Evolutionary conservation across 1,139 yeast species (phyloP).

Genomic region (Pichia sp.): DNA sequence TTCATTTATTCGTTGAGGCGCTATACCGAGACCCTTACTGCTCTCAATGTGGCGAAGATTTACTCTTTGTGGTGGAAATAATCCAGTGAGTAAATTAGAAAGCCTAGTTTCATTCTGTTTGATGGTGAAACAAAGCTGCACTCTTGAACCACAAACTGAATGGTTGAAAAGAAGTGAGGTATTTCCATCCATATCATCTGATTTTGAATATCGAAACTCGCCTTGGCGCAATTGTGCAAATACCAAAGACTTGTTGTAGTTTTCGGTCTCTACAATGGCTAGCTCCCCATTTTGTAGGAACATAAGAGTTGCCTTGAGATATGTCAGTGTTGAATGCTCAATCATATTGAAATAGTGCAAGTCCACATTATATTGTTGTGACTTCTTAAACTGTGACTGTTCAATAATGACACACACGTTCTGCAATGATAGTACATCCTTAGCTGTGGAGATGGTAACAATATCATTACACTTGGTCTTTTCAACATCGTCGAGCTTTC

Average conservation of each 20-base stretch:
- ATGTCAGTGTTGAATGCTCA: conserved; percentile 17
- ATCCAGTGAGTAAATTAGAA: too few relatives aligned
- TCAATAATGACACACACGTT: conserved; percentile 17
- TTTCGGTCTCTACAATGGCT: conserved; percentile 19
- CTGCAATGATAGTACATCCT: conserved; percentile 18
- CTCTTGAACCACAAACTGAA: conserved; percentile 12
- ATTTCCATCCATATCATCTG: conserved; percentile 11
- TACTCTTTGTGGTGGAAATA: too few relatives aligned
- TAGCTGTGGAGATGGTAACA: conserved; percentile 17
- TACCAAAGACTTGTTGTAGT: conserved; percentile 27
- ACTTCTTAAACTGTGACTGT: conserved; percentile 3
- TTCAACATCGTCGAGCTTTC: conserved; percentile 17
- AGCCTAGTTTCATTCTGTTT: too few relatives aligned
- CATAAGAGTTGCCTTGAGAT: conserved; percentile 15
- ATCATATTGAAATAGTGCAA: conserved; percentile 20
- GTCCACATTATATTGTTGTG: conserved; percentile 13
- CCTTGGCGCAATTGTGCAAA: conserved; percentile 30
- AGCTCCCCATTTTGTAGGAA: conserved; percentile 10
- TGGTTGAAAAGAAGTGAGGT: conserved; percentile 16
- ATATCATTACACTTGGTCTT: conserved; percentile 11
- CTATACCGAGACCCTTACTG: too few relatives aligned
- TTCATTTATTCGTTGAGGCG: too few relatives aligned
- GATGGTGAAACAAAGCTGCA: conserved; percentile 16
- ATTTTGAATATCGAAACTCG: conserved; percentile 20
- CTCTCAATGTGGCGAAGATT: too few relatives aligned